Evolutionary conservation across 1,284 basidiomycete species (phyloP).

Genomic region (Puccinia brachypodii): DNA sequence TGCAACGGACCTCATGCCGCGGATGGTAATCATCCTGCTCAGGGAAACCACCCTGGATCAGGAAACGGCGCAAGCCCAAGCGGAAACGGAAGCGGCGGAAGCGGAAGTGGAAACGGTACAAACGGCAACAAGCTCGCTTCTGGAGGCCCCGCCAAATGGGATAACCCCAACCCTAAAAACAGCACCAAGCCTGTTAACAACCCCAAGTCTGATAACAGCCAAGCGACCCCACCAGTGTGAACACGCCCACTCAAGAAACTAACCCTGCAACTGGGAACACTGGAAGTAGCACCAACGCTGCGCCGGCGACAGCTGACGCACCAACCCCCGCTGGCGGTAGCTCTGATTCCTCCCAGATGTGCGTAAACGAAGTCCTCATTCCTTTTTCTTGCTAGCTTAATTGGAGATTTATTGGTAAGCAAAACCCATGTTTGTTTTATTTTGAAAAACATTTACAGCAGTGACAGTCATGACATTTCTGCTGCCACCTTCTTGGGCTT

Average conservation of each 20-base stretch:
- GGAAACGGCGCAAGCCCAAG: no score
- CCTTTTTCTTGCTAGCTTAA: neutral
- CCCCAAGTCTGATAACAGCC: neutral
- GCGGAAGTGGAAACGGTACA: neutral
- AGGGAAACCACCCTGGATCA: no score
- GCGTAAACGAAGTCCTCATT: neutral
- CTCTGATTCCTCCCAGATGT: neutral
- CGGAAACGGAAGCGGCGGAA: neutral
- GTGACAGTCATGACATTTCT: neutral
- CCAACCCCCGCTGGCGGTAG: neutral
- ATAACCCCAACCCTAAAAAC: neutral
- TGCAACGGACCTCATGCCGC: neutral
- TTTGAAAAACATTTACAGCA: no score
- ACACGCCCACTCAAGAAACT: neutral
- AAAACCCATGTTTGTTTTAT: no score
- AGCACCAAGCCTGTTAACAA: neutral
- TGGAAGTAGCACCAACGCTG: neutral
- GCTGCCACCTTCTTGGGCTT: neutral
- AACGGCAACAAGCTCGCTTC: neutral
- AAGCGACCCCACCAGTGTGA: neutral
- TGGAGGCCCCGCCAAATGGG: neutral
- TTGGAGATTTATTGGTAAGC: neutral
- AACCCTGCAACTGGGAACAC: neutral
- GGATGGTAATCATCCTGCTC: neutral
- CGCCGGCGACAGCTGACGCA: neutral